A percentile compares a stretch with the other conserved stretches of the same genome.
Evolutionary conservation across 192 early-diverging fungal species (phyloP).

Genomic region (Rhizoclosmatium sp.): DNA sequence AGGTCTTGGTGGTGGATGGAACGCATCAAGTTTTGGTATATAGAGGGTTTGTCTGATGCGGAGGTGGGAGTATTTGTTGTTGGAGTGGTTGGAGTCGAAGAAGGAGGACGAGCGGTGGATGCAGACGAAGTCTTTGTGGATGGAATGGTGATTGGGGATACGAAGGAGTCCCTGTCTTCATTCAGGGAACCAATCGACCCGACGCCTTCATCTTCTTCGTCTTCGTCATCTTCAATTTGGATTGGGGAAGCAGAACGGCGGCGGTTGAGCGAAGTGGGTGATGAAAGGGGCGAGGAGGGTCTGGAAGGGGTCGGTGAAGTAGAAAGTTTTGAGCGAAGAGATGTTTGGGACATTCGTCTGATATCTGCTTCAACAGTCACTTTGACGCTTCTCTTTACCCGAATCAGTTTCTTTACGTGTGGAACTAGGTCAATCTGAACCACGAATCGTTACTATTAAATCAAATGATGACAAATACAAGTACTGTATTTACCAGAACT

Average conservation of each 20-base stretch:
- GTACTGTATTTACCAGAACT: slow-evolving; percentile 22
- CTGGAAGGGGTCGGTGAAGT: not conserved
- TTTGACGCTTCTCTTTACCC: not conserved
- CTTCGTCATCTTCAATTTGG: not conserved
- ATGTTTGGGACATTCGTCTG: not conserved
- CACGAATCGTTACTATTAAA: not conserved
- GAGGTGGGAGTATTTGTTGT: not conserved
- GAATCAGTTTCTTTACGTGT: slow-evolving; percentile 20
- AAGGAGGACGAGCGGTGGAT: not conserved
- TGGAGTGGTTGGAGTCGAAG: not conserved
- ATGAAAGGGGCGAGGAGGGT: not conserved
- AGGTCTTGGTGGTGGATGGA: not conserved
- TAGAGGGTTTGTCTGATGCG: not conserved
- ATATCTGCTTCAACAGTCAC: slow-evolving; percentile 16
- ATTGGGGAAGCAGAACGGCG: not conserved
- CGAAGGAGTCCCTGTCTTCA: not conserved
- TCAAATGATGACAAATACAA: not conserved
- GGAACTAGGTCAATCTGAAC: slow-evolving; percentile 12
- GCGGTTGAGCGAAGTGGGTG: not conserved
- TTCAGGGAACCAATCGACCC: not conserved
- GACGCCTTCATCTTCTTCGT: not conserved
- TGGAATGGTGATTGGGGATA: not conserved
- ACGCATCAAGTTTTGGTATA: not conserved
- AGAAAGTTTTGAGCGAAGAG: not conserved
- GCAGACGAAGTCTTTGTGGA: not conserved